Evolutionary conservation across 495 filamentous ascomycete genomes (phyloP).

Genomic region (Podospora pseudopauciseta): DNA sequence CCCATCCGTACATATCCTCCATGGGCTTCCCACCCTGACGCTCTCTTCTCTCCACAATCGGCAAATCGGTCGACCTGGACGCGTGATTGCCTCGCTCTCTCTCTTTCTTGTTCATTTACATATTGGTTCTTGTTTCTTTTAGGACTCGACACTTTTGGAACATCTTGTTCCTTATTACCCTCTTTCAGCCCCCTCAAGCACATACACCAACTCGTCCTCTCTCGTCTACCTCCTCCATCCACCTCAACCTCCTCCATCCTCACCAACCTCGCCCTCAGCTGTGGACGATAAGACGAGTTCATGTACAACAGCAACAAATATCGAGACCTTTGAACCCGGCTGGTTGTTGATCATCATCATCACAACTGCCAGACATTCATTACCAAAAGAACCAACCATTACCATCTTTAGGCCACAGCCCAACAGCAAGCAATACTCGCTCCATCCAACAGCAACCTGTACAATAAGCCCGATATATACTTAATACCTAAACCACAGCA

Average conservation of each 20-base stretch:
- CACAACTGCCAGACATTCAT: conserved; percentile 48
- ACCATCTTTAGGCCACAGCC: conserved; percentile 52
- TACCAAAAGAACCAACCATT: conserved; percentile 38
- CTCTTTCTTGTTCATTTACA: conserved; percentile 47
- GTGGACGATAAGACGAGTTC: conserved; percentile 23
- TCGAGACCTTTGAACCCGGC: conserved; percentile 40
- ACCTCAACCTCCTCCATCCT: not conserved
- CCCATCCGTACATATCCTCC: conserved; percentile 46
- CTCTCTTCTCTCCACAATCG: conserved; percentile 43
- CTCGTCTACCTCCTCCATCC: conserved; percentile 7
- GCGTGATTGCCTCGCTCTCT: conserved; percentile 36
- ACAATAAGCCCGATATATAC: conserved; percentile 44
- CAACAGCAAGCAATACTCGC: conserved; percentile 37
- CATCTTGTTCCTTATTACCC: conserved; percentile 40
- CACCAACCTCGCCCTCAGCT: not conserved
- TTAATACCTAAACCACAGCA: conserved; percentile 40
- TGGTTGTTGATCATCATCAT: conserved; percentile 34
- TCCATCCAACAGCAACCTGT: conserved; percentile 29
- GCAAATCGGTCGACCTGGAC: conserved; percentile 48
- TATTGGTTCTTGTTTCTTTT: conserved; percentile 50
- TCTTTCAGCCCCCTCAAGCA: conserved; percentile 33
- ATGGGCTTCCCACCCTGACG: conserved; percentile 44
- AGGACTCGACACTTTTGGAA: conserved; percentile 45
- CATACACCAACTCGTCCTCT: conserved; percentile 20
- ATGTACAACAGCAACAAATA: conserved; percentile 43